Conservation (phyloP, 2,329 filamentous ascomycete species). For the Alternaria ventricosa region DNA sequence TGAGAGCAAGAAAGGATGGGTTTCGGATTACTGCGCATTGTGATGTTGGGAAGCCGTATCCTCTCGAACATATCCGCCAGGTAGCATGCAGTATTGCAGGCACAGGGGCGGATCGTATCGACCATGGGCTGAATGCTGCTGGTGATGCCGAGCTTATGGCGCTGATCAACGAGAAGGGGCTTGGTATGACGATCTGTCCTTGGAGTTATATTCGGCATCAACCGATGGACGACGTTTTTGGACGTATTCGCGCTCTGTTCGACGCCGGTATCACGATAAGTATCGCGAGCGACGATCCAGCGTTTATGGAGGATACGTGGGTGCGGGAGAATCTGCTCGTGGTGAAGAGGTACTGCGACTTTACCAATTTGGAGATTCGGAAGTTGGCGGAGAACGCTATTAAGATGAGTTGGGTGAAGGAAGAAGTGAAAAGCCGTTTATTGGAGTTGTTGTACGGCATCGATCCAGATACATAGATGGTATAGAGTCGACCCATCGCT, state of each 20-base stretch:
- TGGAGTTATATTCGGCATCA: conserved; percentile 54
- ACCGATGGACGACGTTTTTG: conserved; percentile 29
- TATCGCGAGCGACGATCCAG: conserved; percentile 52
- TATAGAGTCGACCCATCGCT: background rate
- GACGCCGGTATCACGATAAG: conserved; percentile 44
- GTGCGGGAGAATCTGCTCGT: conserved; percentile 57
- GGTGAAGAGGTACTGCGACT: conserved; percentile 50
- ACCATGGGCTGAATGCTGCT: conserved; percentile 53
- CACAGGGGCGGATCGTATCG: conserved; percentile 48
- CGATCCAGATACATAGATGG: background rate
- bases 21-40: conserved; percentile 59
- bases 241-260: conserved; percentile 51
- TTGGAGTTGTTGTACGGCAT: background rate
- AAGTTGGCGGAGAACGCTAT: conserved; percentile 53
- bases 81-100: conserved; percentile 28
- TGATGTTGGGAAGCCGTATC: conserved; percentile 60
- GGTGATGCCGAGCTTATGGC: conserved; percentile 44
- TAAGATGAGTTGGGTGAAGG: conserved; percentile 56
- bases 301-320: conserved; percentile 60
- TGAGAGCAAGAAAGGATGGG: conserved; percentile 49
- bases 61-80: conserved; percentile 53
- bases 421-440: conserved; percentile 16
- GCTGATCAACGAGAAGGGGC: conserved; percentile 37
- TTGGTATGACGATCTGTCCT: conserved; percentile 54
- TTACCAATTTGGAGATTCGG: conserved; percentile 54